Conservation (phyloP, 805 yeast species). For the Kodamaea sagamina region DNA sequence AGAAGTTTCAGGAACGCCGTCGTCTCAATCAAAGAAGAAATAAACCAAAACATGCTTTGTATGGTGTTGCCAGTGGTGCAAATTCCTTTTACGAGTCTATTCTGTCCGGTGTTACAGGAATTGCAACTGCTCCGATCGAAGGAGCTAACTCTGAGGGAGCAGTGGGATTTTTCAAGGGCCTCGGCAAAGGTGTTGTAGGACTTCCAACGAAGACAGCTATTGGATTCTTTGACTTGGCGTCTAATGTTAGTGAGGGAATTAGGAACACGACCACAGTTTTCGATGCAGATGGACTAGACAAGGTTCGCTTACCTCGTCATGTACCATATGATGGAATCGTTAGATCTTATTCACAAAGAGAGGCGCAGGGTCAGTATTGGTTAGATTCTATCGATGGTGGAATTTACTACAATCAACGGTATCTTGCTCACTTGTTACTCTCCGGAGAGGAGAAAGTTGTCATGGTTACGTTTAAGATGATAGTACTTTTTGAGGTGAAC, state of each 20-base stretch:
- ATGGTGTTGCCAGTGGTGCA: conserved; percentile 84
- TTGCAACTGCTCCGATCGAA: conserved; percentile 86
- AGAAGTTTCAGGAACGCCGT: conserved; percentile 78
- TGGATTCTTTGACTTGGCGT: conserved; percentile 90
- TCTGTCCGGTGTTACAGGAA: conserved; percentile 84
- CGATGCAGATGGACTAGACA: conserved; percentile 73
- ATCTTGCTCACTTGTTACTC: conserved; percentile 81
- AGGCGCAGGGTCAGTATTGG: conserved; percentile 94
- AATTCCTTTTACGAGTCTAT: conserved; percentile 84
- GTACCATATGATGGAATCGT: conserved; percentile 71
- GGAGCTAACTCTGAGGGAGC: conserved; percentile 92
- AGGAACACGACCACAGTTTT: conserved; percentile 88
- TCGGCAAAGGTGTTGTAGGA: conserved; percentile 94
- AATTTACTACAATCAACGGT: conserved; percentile 64
- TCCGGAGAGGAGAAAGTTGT: conserved; percentile 81
- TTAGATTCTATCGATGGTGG: conserved; percentile 84
- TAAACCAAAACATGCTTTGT: conserved; percentile 79
- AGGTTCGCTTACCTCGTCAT: conserved; percentile 80
- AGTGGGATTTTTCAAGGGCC: conserved; percentile 86
- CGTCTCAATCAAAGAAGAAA: conserved; percentile 74
- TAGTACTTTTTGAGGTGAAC: conserved; percentile 66
- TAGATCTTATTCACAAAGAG: conserved; percentile 74
- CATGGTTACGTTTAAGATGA: conserved; percentile 69
- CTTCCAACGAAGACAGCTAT: conserved; percentile 96
- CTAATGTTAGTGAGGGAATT: conserved; percentile 91